Evolutionary conservation across 805 yeast genomes (phyloP).

Genomic region (Lipomyces sp.): DNA sequence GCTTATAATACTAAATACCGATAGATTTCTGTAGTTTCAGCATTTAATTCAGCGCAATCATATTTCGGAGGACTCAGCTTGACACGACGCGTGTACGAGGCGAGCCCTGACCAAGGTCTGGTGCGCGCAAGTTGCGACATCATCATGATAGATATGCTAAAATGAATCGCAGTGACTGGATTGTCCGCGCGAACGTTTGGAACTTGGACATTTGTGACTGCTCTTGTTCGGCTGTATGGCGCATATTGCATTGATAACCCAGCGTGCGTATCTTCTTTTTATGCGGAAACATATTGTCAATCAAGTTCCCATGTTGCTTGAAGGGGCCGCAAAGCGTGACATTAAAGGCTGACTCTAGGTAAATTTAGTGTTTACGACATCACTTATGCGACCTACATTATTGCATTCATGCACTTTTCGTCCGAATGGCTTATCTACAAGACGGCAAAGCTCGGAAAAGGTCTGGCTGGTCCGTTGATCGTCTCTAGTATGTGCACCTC

Average conservation of each 20-base stretch:
- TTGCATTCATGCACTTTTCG: constrained; percentile 84
- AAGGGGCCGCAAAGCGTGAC: neutral
- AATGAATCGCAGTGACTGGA: constrained; percentile 46
- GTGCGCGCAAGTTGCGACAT: neutral
- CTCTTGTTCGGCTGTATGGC: constrained; percentile 83
- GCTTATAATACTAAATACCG: neutral
- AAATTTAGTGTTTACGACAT: constrained; percentile 64
- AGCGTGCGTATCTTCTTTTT: constrained; percentile 46
- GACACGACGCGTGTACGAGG: constrained; percentile 79
- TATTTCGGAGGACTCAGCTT: constrained; percentile 74
- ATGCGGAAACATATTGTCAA: too few species aligned
- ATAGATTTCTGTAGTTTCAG: constrained; percentile 78
- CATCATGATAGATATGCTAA: neutral
- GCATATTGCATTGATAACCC: constrained; percentile 74
- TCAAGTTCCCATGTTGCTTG: neutral
- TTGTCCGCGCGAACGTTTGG: constrained; percentile 97
- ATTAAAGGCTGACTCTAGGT: neutral
- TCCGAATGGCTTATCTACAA: constrained; percentile 79
- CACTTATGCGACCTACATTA: constrained; percentile 75
- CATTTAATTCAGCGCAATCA: constrained; percentile 87
- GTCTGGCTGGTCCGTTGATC: constrained; percentile 85
- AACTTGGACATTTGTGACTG: constrained; percentile 91
- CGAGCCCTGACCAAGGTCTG: constrained; percentile 61
- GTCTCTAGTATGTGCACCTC: constrained; percentile 49
- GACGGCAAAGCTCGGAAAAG: constrained; percentile 84